These are phyloP conservation scores for Neurospora sp. DNA, from an alignment of 2,329 filamentous ascomycete species.

Conservation along the genomic window DNA sequence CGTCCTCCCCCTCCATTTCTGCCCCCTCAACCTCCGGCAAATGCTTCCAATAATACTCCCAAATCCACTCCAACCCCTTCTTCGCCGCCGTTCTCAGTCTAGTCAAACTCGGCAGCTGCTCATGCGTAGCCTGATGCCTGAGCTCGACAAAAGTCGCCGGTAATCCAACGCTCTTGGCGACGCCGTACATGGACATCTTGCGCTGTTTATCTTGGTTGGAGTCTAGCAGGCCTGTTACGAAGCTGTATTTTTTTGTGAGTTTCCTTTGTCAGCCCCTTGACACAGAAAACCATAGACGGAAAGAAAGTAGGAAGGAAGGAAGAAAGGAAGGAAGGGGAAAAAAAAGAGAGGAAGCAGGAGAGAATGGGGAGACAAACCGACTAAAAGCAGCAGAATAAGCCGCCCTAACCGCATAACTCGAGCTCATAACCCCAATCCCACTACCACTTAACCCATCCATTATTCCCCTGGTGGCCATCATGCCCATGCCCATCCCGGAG, in stretches of 20 bases:
- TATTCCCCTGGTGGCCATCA: neutral
- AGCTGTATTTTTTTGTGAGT: conserved; percentile 33
- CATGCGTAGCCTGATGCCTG: conserved; percentile 82
- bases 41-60: conserved; percentile 74
- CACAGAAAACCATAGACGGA: too few species aligned
- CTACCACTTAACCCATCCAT: neutral
- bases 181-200: conserved; percentile 63
- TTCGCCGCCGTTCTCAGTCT: conserved; percentile 60
- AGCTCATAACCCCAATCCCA: conserved; percentile 1
- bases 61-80: conserved; percentile 74
- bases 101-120: conserved; percentile 67
- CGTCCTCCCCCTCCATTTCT: neutral
- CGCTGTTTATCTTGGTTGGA: conserved; percentile 56
- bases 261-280: neutral
- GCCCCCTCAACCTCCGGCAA: conserved; percentile 23
- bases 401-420: conserved; percentile 49
- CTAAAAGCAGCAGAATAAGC: conserved; percentile 68
- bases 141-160: conserved; percentile 79
- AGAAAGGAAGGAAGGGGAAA: neutral
- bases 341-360: neutral
- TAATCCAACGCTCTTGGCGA: conserved; percentile 57
- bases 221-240: conserved; percentile 73
- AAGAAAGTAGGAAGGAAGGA: too few species aligned
- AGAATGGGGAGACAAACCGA: conserved; percentile 38
- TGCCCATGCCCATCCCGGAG: neutral